phyloP scores from a whole-genome alignment of 2,329 filamentous ascomycete species.

The Beauveria pseudobassiana region DNA sequence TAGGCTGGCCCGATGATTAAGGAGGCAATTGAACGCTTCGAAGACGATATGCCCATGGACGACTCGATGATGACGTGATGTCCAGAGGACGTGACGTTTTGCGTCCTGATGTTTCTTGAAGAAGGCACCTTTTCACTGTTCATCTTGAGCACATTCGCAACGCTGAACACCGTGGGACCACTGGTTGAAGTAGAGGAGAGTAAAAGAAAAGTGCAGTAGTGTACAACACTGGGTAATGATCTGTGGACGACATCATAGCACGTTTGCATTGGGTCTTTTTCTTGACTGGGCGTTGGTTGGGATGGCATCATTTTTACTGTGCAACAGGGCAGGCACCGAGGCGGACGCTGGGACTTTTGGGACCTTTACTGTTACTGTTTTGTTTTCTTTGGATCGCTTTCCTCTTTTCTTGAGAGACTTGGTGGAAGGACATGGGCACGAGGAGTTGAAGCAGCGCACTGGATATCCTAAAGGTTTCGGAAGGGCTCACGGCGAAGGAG shows the following conservation, averaged over 20 bases:
- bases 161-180: neutral
- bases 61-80: constrained; percentile 55
- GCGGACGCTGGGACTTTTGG: neutral
- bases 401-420: neutral
- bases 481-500: constrained; percentile 1
- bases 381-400: neutral
- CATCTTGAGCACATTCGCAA: neutral
- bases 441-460: neutral
- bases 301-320: neutral
- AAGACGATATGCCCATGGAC: constrained; percentile 67
- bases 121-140: neutral
- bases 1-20: constrained; percentile 92
- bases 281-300: constrained; percentile 3
- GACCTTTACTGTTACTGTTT: constrained; percentile 1
- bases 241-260: constrained; percentile 11
- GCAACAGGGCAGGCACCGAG: neutral
- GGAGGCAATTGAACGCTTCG: constrained; percentile 87
- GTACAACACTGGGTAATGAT: constrained; percentile 2
- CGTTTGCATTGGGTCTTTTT: constrained; percentile 6
- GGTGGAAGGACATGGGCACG: neutral
- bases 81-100: constrained; percentile 21
- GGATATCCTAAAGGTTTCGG: constrained; percentile 8
- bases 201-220: neutral
- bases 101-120: neutral
- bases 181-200: neutral